Percentiles rank a stretch among this genome's conserved stretches.
Conservation (phyloP, 495 filamentous ascomycete species). For the Peziza echinospora region DNA sequence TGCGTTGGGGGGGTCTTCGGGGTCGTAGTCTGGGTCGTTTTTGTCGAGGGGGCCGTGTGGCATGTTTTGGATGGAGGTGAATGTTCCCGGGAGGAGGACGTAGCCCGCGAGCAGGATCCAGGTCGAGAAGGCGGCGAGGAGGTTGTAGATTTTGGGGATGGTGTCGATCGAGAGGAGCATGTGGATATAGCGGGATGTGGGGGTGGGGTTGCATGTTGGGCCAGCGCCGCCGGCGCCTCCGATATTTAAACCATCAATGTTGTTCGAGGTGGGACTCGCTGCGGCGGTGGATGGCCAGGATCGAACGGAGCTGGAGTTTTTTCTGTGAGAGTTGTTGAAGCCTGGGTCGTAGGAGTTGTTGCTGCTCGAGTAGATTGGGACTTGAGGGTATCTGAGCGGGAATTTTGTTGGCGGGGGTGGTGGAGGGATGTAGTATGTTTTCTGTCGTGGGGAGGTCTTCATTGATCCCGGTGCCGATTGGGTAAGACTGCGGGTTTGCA, state of each 20-base stretch:
- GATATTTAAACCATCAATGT: neutral
- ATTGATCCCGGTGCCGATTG: no score
- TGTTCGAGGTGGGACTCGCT: neutral
- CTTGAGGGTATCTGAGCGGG: neutral
- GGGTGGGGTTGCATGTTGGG: no score
- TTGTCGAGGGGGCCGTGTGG: neutral
- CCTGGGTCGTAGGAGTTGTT: neutral
- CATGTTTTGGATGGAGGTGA: conserved; percentile 18
- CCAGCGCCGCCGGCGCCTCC: neutral
- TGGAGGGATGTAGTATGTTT: neutral
- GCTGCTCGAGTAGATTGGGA: neutral
- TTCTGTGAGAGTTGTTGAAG: neutral
- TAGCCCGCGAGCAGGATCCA: conserved; percentile 23
- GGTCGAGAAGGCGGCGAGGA: conserved; percentile 18
- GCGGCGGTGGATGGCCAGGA: neutral
- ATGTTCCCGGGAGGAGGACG: conserved; percentile 22
- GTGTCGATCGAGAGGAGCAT: conserved; percentile 19
- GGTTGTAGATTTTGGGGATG: conserved; percentile 17
- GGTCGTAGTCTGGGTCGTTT: conserved; percentile 5
- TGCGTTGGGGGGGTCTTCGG: conserved; percentile 2
- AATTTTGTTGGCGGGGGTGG: neutral
- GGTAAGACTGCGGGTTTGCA: no score
- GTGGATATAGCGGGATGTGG: conserved; percentile 15
- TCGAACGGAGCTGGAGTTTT: neutral
- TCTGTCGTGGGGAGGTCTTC: no score